Percentiles rank a stretch among this genome's conserved stretches.
Evolutionary conservation across 345 rosid species (phyloP).

Genomic region (Angophora floribunda): DNA sequence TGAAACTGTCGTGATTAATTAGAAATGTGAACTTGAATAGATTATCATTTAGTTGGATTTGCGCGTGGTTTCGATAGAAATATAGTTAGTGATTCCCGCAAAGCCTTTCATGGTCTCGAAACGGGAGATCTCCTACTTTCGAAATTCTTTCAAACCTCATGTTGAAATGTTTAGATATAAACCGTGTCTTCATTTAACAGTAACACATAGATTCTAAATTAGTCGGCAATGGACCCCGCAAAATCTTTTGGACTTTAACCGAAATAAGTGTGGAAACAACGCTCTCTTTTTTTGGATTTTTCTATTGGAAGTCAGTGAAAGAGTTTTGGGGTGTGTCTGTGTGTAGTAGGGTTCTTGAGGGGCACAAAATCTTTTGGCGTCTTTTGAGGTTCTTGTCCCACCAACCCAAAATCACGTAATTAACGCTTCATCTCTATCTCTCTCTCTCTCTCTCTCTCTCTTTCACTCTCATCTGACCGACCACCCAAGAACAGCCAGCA

Average conservation of each 20-base stretch:
- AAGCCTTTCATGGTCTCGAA: background rate
- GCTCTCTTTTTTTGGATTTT: background rate
- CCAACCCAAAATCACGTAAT: background rate
- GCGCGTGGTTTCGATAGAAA: fast-evolving
- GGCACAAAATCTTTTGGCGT: constrained; percentile 15
- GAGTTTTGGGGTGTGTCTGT: background rate
- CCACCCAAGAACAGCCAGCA: background rate
- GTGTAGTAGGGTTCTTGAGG: background rate
- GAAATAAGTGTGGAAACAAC: background rate
- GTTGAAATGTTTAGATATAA: background rate
- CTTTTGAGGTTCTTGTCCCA: constrained; percentile 27
- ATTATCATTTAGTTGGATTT: background rate
- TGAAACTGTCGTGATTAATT: background rate
- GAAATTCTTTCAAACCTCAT: background rate
- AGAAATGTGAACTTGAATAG: background rate
- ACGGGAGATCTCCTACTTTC: background rate
- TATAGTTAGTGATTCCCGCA: background rate
- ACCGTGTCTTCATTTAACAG: too few species aligned
- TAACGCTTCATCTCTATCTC: background rate
- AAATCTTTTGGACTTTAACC: background rate
- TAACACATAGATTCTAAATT: background rate
- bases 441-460: background rate
- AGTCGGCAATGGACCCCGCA: background rate
- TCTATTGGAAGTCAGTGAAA: background rate
- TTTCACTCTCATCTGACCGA: background rate